Evolutionary conservation across 352 stramenopile genomes (phyloP).

Genomic region (Phytophthora chlamydospora): DNA sequence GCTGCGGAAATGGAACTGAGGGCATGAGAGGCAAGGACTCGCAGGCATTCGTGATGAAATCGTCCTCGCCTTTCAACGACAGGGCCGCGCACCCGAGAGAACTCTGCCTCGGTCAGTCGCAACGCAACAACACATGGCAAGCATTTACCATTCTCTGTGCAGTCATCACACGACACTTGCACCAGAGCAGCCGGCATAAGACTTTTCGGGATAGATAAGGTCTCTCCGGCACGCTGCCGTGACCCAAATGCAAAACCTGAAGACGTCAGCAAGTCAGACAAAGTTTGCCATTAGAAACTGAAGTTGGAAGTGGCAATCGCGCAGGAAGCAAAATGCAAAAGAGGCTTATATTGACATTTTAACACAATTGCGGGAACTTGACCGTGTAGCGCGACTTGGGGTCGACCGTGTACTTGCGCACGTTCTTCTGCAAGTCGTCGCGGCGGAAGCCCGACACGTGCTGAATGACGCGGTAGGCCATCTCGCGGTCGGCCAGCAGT

Average conservation of each 20-base stretch:
- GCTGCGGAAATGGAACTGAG: conserved; percentile 29
- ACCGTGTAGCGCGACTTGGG: conserved; percentile 79
- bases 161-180: background rate
- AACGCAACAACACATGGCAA: conserved; percentile 11
- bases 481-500: conserved; percentile 75
- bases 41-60: background rate
- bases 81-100: background rate
- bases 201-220: conserved; percentile 5
- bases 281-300: background rate
- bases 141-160: background rate
- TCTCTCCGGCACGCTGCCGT: too few relatives aligned
- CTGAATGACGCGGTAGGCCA: conserved; percentile 78
- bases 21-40: background rate
- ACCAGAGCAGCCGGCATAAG: conserved; percentile 15
- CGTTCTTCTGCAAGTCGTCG: conserved; percentile 82
- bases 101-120: background rate
- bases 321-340: conserved; percentile 3
- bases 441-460: conserved; percentile 77
- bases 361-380: conserved; percentile 69
- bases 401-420: conserved; percentile 84
- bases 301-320: background rate
- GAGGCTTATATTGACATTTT: conserved; percentile 32
- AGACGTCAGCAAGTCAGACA: too few relatives aligned
- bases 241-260: too few relatives aligned
- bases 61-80: conserved; percentile 14